These are phyloP conservation scores for Epichloe sylvatica DNA, from an alignment of 2,329 filamentous ascomycete genomes.

Conservation along the genomic window DNA sequence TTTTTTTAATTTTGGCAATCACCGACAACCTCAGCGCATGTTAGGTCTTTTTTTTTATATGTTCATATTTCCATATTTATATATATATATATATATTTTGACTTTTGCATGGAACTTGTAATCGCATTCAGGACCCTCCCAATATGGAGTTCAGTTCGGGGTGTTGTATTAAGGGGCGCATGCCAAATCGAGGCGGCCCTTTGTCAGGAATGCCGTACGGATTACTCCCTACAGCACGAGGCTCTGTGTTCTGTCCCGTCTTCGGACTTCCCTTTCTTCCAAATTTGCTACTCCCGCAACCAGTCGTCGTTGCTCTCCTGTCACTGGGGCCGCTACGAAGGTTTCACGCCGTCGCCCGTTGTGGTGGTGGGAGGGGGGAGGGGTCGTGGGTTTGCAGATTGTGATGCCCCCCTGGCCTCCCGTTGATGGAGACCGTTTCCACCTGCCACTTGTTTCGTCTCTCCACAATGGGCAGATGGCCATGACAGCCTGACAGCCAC, in stretches of 20 bases:
- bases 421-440: constrained; percentile 1
- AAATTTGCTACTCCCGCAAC: background rate
- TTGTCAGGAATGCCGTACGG: background rate
- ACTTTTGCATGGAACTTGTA: too few relatives aligned
- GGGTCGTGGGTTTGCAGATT: background rate
- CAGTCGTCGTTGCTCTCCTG: background rate
- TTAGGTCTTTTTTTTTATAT: too few relatives aligned
- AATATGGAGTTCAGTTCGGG: too few relatives aligned
- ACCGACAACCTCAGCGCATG: too few relatives aligned
- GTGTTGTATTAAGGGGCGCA: background rate
- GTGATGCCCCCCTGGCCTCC: background rate
- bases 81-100: too few relatives aligned
- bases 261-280: too few relatives aligned
- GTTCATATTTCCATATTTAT: too few relatives aligned
- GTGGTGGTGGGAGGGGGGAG: background rate
- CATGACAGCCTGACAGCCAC: background rate
- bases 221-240: too few relatives aligned
- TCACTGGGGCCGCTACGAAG: background rate
- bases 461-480: background rate
- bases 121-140: too few relatives aligned
- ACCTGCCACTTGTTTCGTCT: constrained; percentile 2
- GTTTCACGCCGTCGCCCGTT: background rate
- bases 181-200: constrained; percentile 2
- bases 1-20: too few relatives aligned
- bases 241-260: too few relatives aligned